Conservation (phyloP, 2,329 filamentous ascomycete genomes). For the Ascochyta clinopodiicola region DNA sequence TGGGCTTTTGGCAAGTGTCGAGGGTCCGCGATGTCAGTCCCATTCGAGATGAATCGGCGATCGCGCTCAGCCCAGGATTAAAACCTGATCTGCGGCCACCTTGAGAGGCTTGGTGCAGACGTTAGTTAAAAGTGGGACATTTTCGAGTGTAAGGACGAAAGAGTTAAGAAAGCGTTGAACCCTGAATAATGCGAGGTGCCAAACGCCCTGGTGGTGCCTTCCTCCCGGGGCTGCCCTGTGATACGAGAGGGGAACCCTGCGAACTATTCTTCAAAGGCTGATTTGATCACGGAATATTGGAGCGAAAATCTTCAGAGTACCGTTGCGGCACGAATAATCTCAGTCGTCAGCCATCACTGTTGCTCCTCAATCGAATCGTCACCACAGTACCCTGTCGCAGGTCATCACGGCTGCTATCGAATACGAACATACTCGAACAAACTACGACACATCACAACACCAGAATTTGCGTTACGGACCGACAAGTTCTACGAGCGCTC, state of each 20-base stretch:
- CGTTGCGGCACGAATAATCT: neutral
- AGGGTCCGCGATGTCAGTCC: slow-evolving; percentile 4
- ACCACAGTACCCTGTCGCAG: neutral
- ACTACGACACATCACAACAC: too few species aligned
- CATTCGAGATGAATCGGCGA: slow-evolving; percentile 19
- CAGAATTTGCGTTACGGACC: too few species aligned
- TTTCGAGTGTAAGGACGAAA: neutral
- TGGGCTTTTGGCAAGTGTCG: slow-evolving; percentile 1
- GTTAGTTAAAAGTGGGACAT: slow-evolving; percentile 19
- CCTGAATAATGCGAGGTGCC: slow-evolving; percentile 2
- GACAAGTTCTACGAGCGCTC: too few species aligned
- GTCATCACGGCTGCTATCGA: neutral
- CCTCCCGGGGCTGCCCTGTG: slow-evolving; percentile 6
- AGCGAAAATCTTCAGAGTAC: neutral
- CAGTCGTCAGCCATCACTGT: neutral
- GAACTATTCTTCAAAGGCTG: neutral
- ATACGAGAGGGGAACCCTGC: slow-evolving; percentile 2
- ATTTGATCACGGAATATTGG: neutral
- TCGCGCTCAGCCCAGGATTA: slow-evolving; percentile 19
- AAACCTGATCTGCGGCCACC: slow-evolving; percentile 14
- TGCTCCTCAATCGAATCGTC: neutral
- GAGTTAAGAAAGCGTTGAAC: slow-evolving; percentile 3
- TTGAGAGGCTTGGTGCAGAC: slow-evolving; percentile 9
- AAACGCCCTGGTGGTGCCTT: slow-evolving; percentile 13
- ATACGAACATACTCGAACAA: neutral